These are phyloP conservation scores for Rhizomucor miehei DNA, from an alignment of 371 early-diverging fungal species.

Conservation along the genomic window DNA sequence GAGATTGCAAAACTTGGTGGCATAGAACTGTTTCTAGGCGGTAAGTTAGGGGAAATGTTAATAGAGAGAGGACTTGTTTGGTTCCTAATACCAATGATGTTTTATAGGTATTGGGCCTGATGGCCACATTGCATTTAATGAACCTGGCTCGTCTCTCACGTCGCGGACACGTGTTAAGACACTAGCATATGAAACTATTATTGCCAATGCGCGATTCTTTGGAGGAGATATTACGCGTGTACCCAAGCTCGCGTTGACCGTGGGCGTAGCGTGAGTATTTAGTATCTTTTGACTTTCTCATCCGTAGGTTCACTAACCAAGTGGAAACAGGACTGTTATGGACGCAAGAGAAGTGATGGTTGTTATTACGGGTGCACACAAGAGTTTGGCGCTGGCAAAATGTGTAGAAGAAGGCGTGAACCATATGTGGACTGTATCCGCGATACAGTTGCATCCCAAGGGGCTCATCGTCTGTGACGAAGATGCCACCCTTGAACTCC, in stretches of 20 bases:
- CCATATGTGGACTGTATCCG: constrained; percentile 92
- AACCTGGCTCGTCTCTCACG: constrained; percentile 86
- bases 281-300: too few species aligned
- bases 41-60: too few species aligned
- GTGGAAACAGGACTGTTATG: constrained; percentile 68
- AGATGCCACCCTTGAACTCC: constrained; percentile 85
- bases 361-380: constrained; percentile 86
- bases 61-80: too few species aligned
- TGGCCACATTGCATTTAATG: constrained; percentile 91
- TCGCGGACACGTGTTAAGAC: constrained; percentile 88
- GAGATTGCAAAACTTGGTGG: constrained; percentile 77
- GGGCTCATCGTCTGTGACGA: constrained; percentile 91
- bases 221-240: constrained; percentile 85
- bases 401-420: constrained; percentile 86
- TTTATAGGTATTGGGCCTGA: constrained; percentile 90
- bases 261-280: constrained; percentile 80
- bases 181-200: constrained; percentile 88
- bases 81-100: too few species aligned
- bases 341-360: constrained; percentile 85
- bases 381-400: constrained; percentile 76
- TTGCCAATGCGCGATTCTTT: constrained; percentile 89
- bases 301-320: too few species aligned
- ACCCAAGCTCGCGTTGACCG: constrained; percentile 85
- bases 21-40: constrained; percentile 81
- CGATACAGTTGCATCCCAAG: constrained; percentile 86